These are phyloP conservation scores for Pseudogymnoascus sp. DNA, from an alignment of 2,329 filamentous ascomycete genomes.

Conservation along the genomic window DNA sequence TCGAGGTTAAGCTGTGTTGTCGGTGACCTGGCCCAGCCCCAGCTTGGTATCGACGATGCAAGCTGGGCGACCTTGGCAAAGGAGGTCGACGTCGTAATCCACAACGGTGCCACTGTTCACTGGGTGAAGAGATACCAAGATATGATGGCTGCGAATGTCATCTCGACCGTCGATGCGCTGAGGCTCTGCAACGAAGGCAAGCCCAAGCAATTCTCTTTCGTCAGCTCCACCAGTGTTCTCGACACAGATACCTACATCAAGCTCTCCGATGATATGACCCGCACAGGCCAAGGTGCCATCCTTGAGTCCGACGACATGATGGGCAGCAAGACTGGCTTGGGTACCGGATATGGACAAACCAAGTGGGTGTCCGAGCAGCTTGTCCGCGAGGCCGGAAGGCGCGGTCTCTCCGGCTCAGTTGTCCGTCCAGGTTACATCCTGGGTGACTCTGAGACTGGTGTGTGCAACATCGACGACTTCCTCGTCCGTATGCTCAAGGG, in stretches of 20 bases:
- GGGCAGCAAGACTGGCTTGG: conserved; percentile 68
- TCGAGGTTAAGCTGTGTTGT: conserved; percentile 58
- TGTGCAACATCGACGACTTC: conserved; percentile 82
- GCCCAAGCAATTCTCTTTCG: conserved; percentile 72
- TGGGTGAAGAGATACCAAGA: conserved; percentile 75
- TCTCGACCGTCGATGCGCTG: conserved; percentile 71
- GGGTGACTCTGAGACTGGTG: conserved; percentile 63
- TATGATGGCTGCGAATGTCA: conserved; percentile 67
- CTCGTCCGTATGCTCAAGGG: conserved; percentile 80
- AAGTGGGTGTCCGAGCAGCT: conserved; percentile 74
- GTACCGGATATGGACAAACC: conserved; percentile 82
- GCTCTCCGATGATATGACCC: conserved; percentile 56
- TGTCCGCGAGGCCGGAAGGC: conserved; percentile 67
- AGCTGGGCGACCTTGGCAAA: conserved; percentile 59
- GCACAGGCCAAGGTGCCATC: conserved; percentile 57
- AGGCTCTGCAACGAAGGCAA: conserved; percentile 69
- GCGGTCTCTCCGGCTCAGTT: conserved; percentile 69
- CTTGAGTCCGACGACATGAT: conserved; percentile 70
- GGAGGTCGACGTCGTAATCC: conserved; percentile 64
- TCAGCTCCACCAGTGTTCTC: conserved; percentile 74
- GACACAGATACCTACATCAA: conserved; percentile 77
- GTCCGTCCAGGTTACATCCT: conserved; percentile 80
- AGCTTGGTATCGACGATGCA: conserved; percentile 62
- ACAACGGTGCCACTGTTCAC: conserved; percentile 77
- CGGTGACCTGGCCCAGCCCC: conserved; percentile 66